A percentile compares a stretch with the other conserved stretches of the same genome.
These are phyloP conservation scores for Ensete ventricosum DNA, from an alignment of 176 grass and related monocot species.

Conservation along the genomic window DNA sequence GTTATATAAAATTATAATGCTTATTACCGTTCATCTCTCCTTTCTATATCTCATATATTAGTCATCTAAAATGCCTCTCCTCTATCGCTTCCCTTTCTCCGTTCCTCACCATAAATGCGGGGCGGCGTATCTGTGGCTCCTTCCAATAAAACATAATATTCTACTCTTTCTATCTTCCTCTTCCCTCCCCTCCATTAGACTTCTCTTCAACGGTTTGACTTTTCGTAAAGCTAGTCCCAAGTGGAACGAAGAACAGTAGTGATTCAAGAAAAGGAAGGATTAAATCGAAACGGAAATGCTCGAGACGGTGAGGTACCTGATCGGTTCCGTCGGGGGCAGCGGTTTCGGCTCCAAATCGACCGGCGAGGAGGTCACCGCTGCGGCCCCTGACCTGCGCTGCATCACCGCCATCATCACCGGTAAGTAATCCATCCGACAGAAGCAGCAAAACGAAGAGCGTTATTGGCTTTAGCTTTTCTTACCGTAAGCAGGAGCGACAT, in stretches of 20 bases:
- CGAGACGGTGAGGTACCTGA: constrained; percentile 55
- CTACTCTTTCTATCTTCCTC: not conserved
- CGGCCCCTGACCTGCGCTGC: constrained; percentile 26
- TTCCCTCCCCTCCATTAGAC: not conserved
- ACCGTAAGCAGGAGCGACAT: constrained; percentile 49
- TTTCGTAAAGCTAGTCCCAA: not conserved
- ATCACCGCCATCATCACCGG: constrained; percentile 78
- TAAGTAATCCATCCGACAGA: not conserved
- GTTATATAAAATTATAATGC: not conserved
- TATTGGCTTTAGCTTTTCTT: not conserved
- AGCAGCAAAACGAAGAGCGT: not conserved
- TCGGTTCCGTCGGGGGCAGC: constrained; percentile 49
- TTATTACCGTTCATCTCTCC: not conserved
- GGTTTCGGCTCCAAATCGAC: constrained; percentile 88
- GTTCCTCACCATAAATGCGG: constrained; percentile 39
- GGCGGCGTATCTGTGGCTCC: constrained; percentile 14
- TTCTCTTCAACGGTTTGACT: not conserved
- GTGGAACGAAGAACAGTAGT: not conserved
- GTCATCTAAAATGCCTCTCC: too few relatives aligned
- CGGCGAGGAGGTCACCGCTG: constrained; percentile 46
- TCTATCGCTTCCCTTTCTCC: not conserved
- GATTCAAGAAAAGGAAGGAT: not conserved
- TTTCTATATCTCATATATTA: not conserved
- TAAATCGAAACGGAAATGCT: constrained; percentile 31
- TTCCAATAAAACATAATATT: not conserved